phyloP scores from a whole-genome alignment of 192 early-diverging fungal genomes.

The Coemansia aciculifera region DNA sequence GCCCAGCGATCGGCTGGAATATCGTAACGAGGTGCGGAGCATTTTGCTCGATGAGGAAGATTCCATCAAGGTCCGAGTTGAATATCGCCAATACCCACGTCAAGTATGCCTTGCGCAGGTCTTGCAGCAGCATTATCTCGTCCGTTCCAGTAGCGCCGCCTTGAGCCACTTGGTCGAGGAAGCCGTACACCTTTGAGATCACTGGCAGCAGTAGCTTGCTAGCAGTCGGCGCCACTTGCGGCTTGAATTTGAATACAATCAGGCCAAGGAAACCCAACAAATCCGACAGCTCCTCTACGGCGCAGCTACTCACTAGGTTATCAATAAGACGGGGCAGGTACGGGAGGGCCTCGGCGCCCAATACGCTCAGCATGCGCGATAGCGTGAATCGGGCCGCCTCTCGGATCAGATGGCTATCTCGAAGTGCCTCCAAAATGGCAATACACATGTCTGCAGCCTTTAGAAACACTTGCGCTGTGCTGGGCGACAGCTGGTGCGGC shows the following conservation, averaged over 20 bases:
- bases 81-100: conserved; percentile 78
- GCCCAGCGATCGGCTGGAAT: conserved; percentile 35
- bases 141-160: conserved; percentile 75
- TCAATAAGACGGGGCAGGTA: conserved; percentile 78
- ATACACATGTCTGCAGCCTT: conserved; percentile 79
- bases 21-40: conserved; percentile 36
- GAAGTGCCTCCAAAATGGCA: conserved; percentile 65
- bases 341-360: conserved; percentile 80
- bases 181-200: conserved; percentile 78
- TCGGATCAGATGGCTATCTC: conserved; percentile 64
- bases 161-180: conserved; percentile 75
- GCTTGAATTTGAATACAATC: conserved; percentile 91
- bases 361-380: conserved; percentile 81
- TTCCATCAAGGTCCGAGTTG: conserved; percentile 73
- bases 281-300: conserved; percentile 78
- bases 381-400: conserved; percentile 75
- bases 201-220: conserved; percentile 75
- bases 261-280: conserved; percentile 82
- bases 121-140: conserved; percentile 72
- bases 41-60: conserved; percentile 74
- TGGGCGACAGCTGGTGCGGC: conserved; percentile 46
- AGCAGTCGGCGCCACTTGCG: conserved; percentile 45
- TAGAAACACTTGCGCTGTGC: conserved; percentile 65
- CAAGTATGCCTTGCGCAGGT: conserved; percentile 82
- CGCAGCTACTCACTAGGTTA: conserved; percentile 72